These are phyloP conservation scores for Corylus americana DNA, from an alignment of 306 rosid genomes.

Conservation along the genomic window DNA sequence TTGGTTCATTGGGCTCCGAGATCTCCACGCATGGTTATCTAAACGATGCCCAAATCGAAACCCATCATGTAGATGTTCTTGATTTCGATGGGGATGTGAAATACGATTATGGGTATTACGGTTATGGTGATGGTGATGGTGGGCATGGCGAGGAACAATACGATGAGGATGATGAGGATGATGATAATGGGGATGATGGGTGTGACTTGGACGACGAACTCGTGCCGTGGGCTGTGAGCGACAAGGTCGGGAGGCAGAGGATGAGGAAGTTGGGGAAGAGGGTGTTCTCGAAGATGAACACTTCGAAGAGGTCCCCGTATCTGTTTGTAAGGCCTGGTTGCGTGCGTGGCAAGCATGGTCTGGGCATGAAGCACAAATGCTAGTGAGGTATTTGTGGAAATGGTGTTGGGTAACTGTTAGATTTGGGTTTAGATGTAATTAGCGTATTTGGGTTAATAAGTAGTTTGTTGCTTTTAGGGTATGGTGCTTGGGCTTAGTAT, in stretches of 20 bases:
- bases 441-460: constrained; percentile 5
- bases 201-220: constrained; percentile 78
- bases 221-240: constrained; percentile 76
- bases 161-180: background rate
- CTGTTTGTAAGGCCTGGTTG: constrained; percentile 72
- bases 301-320: constrained; percentile 57
- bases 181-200: constrained; percentile 28
- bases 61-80: background rate
- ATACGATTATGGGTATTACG: background rate
- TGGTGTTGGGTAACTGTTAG: constrained; percentile 19
- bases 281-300: constrained; percentile 60
- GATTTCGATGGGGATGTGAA: background rate
- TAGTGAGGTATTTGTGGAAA: constrained; percentile 21
- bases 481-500: constrained; percentile 8
- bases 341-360: constrained; percentile 86
- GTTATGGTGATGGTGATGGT: background rate
- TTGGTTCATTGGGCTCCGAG: constrained; percentile 30
- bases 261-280: constrained; percentile 94
- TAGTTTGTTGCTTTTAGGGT: constrained; percentile 5
- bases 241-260: constrained; percentile 67
- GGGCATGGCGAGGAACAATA: background rate
- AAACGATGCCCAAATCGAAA: constrained; percentile 8
- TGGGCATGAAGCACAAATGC: constrained; percentile 72
- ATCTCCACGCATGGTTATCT: constrained; percentile 21
- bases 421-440: constrained; percentile 13